Evolutionary conservation across 2,329 filamentous ascomycete species (phyloP), one percentile per base, ranked within the genome.

Genomic region (Neonectria punicea): DNA sequence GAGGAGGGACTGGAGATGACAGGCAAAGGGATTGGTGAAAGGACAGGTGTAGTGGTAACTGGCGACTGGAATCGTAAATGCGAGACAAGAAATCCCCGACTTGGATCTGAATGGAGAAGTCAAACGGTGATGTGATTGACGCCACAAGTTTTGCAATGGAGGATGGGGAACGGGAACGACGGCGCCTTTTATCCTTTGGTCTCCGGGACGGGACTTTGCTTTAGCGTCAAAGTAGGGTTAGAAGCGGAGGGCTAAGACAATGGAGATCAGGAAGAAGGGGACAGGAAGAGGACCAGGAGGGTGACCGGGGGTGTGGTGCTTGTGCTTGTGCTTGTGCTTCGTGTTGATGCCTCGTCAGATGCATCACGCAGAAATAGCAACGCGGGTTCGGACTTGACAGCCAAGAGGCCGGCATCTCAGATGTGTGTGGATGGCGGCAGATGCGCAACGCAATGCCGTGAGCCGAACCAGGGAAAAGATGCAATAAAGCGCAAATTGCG

Each of bases 141-240:
- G 71, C 72, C 71, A 72, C 71, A 70, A 63, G 51, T 71, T 72
- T 74, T 73, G 65, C 68, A 70, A 74, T 70, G 44, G 63, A 57
- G 36, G 28, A 59, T 22, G 34, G 55, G 43, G 55, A 63, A 68
- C 69, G 69, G 64, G 58, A 73, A 64, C 57, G 53, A 53, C 57
- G 58, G 47, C 39, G 59, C 47, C 66, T 65, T 69, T 67, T 65
- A 67, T 69, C 51, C 34, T 65, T 50, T 22, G 53, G n/a, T 39
- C 30, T 53, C 50, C 49, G 49, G 49, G 49, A 51, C 49, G 30
- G 30, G 49, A 34, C 30, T 51, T n/a, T 51, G 32, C 30, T 51
- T n/a, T 51, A 51, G 49, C 32, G 49, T 10, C 49, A 51, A 41
- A 57, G 11, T 22, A 57, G 36, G 41, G 16, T 43, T 43, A 9